phyloP scores from a whole-genome alignment of 768 basidiomycete genomes.

The Lepiota venenata region DNA sequence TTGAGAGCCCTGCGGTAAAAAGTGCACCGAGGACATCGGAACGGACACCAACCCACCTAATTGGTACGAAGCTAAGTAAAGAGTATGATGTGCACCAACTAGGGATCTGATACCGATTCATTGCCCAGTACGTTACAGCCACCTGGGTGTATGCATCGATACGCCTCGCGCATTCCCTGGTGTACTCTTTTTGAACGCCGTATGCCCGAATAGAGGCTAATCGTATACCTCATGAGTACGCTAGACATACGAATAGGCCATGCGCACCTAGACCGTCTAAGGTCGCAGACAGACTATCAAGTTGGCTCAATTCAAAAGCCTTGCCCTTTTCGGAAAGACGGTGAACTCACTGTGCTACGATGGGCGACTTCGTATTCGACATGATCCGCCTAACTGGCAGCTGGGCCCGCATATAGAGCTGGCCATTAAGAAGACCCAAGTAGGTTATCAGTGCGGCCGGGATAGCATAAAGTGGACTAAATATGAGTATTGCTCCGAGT shows the following conservation, averaged over 20 bases:
- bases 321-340: conserved; percentile 17
- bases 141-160: conserved; percentile 53
- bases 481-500: conserved; percentile 36
- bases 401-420: conserved; percentile 40
- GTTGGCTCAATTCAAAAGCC: background rate
- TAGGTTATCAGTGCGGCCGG: conserved; percentile 37
- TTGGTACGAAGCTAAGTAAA: conserved; percentile 42
- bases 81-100: background rate
- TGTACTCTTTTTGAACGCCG: conserved; percentile 49
- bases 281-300: conserved; percentile 20
- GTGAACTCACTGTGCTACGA: conserved; percentile 39
- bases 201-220: conserved; percentile 61
- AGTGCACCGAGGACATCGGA: conserved; percentile 54
- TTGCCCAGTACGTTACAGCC: conserved; percentile 15
- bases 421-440: conserved; percentile 38
- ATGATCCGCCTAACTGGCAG: conserved; percentile 31
- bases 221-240: background rate
- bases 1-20: conserved; percentile 53
- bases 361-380: conserved; percentile 32
- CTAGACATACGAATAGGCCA: background rate
- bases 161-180: conserved; percentile 37
- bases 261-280: conserved; percentile 48
- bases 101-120: background rate
- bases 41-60: conserved; percentile 44
- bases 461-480: conserved; percentile 39